Percentiles rank a stretch among this genome's conserved stretches.
Evolutionary conservation across 257 asterid genomes (phyloP).

Genomic region (Solanum tarijense): DNA sequence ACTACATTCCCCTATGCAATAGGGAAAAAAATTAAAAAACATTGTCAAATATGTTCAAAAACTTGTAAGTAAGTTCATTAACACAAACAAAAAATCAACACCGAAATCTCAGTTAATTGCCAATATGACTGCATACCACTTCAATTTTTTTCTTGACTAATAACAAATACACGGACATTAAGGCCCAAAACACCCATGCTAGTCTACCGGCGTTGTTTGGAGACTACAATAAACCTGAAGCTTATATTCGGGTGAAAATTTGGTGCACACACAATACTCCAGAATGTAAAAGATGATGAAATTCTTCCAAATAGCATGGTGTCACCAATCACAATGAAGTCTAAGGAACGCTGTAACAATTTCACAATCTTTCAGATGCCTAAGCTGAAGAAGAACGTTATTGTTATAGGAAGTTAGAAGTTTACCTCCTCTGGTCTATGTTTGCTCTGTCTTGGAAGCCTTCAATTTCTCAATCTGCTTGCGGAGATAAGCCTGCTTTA

Average conservation of each 20-base stretch:
- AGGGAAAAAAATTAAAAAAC: background rate
- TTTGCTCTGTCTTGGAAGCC: constrained; percentile 59
- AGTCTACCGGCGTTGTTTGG: background rate
- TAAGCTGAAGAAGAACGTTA: background rate
- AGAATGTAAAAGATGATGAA: background rate
- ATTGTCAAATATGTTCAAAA: background rate
- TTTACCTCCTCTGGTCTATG: constrained; percentile 19
- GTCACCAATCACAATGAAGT: background rate
- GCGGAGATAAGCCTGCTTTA: constrained; percentile 81
- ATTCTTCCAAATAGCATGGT: background rate
- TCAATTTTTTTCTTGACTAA: background rate
- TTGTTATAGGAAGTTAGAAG: background rate
- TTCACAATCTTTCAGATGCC: background rate
- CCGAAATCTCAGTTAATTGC: background rate
- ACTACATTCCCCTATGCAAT: background rate
- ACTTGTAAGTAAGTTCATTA: background rate
- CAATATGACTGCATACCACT: background rate
- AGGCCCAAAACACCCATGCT: background rate
- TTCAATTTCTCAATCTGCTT: constrained; percentile 84
- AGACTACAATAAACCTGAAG: background rate
- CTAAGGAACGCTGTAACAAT: background rate
- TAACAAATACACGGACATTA: background rate
- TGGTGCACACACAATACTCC: background rate
- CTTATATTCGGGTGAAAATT: background rate
- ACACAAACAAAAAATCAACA: background rate